phyloP scores from a whole-genome alignment of 352 stramenopile genomes.

The Globisporangium radiosum region DNA sequence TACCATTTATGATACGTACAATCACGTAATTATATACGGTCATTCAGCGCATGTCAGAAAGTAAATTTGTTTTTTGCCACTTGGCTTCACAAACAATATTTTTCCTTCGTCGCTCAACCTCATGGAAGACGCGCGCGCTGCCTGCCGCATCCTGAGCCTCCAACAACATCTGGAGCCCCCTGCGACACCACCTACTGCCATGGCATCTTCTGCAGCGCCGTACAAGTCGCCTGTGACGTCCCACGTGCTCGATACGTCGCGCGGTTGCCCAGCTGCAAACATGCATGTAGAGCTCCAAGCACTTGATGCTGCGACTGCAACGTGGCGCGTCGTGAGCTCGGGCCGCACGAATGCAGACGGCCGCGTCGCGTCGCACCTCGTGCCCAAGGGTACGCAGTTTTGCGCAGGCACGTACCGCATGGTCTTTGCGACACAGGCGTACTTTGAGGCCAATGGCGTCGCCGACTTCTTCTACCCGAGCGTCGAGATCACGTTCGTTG shows the following conservation, averaged over 20 bases:
- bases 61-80: too few species aligned
- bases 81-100: too few species aligned
- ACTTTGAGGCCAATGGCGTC: constrained; percentile 66
- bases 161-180: constrained; percentile 20
- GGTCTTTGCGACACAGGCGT: constrained; percentile 73
- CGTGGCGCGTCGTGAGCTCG: constrained; percentile 39
- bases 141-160: constrained; percentile 21
- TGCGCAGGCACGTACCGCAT: constrained; percentile 62
- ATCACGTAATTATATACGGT: too few species aligned
- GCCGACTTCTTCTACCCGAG: constrained; percentile 84
- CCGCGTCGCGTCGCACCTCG: constrained; percentile 41
- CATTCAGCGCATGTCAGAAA: too few species aligned
- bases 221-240: constrained; percentile 77
- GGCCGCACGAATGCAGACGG: constrained; percentile 75
- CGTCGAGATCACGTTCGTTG: constrained; percentile 73
- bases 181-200: constrained; percentile 1
- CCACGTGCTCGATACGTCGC: constrained; percentile 84
- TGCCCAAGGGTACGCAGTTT: constrained; percentile 36
- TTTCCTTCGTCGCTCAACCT: too few species aligned
- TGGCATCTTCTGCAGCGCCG: constrained; percentile 6
- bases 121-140: constrained; percentile 2
- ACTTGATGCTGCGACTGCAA: constrained; percentile 20
- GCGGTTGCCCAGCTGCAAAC: constrained; percentile 57
- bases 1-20: too few species aligned
- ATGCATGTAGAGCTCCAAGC: constrained; percentile 66